Evolutionary conservation across 1,284 basidiomycete genomes (phyloP).

Genomic region (Sphaerobolus stellatus): DNA sequence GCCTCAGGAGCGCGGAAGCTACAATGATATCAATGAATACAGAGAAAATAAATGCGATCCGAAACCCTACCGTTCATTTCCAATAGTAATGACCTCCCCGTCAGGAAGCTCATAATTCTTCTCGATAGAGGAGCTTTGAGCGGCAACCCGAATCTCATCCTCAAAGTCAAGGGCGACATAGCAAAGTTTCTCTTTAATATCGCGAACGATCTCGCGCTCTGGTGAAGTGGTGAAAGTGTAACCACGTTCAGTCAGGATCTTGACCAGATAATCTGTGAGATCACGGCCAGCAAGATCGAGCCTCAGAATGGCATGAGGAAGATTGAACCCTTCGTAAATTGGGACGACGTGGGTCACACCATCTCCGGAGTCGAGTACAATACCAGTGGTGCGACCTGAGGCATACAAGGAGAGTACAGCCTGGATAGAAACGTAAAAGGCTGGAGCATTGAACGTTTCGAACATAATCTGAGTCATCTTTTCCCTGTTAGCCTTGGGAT

Average conservation of each 20-base stretch:
- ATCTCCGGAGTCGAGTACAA: conserved; percentile 68
- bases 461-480: conserved; percentile 55
- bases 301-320: conserved; percentile 64
- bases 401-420: conserved; percentile 67
- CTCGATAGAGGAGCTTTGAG: conserved; percentile 60
- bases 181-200: conserved; percentile 31
- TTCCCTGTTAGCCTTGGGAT: conserved; percentile 68
- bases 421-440: conserved; percentile 69
- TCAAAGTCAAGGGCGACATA: conserved; percentile 39
- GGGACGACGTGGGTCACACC: conserved; percentile 69
- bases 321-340: conserved; percentile 67
- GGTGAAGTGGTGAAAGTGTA: conserved; percentile 65
- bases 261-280: conserved; percentile 64
- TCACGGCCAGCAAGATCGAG: conserved; percentile 65
- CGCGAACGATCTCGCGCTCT: conserved; percentile 63
- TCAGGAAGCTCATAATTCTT: conserved; percentile 70
- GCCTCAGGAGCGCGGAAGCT: conserved; percentile 63
- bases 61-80: conserved; percentile 50
- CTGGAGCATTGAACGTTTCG: conserved; percentile 55
- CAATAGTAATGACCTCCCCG: conserved; percentile 68
- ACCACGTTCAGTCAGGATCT: conserved; percentile 63
- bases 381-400: conserved; percentile 67
- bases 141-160: conserved; percentile 65
- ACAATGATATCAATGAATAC: conserved; percentile 8
- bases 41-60: not conserved